A percentile compares a stretch with the other conserved stretches of the same genome.
Conservation (phyloP, 169 alveolate species). For the Plasmodium knowlesi region DNA sequence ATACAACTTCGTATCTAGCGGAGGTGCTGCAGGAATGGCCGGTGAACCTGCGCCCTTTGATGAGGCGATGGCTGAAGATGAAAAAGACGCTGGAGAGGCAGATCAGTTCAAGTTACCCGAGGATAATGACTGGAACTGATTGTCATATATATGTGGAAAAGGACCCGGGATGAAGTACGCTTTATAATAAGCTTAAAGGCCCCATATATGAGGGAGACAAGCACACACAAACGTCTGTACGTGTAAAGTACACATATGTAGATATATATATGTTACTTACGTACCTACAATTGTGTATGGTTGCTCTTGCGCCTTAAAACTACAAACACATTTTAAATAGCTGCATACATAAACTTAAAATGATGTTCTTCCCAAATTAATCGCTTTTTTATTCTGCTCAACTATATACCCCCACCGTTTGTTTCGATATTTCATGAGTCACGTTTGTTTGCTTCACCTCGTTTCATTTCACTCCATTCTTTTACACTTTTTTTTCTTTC, state of each 20-base stretch:
- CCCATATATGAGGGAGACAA: background rate
- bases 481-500: background rate
- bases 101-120: conserved; percentile 75
- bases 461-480: background rate
- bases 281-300: background rate
- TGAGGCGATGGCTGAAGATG: conserved; percentile 54
- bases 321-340: background rate
- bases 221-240: background rate
- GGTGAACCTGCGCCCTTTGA: conserved; percentile 54
- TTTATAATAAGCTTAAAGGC: background rate
- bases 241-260: background rate
- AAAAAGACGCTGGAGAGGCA: conserved; percentile 15
- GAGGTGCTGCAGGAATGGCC: conserved; percentile 16
- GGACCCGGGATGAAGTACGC: background rate
- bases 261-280: background rate
- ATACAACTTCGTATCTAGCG: conserved; percentile 21
- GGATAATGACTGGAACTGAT: conserved; percentile 71
- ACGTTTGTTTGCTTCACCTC: background rate
- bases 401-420: background rate
- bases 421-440: background rate
- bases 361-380: background rate
- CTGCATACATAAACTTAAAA: background rate
- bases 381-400: background rate
- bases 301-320: background rate
- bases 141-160: background rate